Percentiles rank a stretch among this genome's conserved stretches.
Evolutionary conservation across 2,329 filamentous ascomycete species (phyloP).

Genomic region (Fusarium redolens): DNA sequence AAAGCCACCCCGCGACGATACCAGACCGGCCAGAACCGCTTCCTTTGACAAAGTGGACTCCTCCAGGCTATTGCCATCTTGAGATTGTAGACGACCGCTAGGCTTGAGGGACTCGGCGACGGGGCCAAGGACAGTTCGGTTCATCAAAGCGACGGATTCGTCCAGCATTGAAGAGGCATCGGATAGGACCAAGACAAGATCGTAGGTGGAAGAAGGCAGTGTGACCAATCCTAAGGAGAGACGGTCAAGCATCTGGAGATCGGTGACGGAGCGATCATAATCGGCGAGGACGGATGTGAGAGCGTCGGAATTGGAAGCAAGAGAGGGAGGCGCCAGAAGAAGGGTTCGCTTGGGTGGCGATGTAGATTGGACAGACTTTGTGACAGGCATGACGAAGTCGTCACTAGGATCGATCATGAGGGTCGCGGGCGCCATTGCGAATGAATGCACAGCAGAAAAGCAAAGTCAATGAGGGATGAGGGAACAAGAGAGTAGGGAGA

Average conservation of each 20-base stretch:
- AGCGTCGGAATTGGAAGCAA: constrained; percentile 85
- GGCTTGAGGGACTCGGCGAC: constrained; percentile 78
- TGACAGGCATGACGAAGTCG: constrained; percentile 58
- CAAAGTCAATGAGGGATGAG: constrained; percentile 2
- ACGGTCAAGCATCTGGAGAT: constrained; percentile 98
- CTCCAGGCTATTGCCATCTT: constrained; percentile 72
- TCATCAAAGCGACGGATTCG: constrained; percentile 74
- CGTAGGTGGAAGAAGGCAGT: constrained; percentile 82
- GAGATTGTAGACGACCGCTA: constrained; percentile 74
- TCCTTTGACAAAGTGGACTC: constrained; percentile 65
- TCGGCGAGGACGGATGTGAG: constrained; percentile 76
- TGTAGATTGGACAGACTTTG: constrained; percentile 38
- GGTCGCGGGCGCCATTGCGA: constrained; percentile 62
- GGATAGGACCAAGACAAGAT: constrained; percentile 84
- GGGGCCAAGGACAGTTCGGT: constrained; percentile 73
- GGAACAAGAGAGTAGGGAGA: background rate
- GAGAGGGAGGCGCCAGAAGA: constrained; percentile 88
- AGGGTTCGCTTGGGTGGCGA: constrained; percentile 69
- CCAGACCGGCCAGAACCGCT: constrained; percentile 84
- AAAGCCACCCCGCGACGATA: constrained; percentile 73
- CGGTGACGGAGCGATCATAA: constrained; percentile 80
- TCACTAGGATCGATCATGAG: constrained; percentile 66
- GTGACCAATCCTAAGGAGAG: constrained; percentile 83
- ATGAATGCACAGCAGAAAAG: background rate
- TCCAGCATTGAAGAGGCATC: constrained; percentile 76